Percentiles rank a stretch among this genome's conserved stretches.
Conservation (phyloP, 805 yeast species). For the Monosporozyma yasuniensis region DNA sequence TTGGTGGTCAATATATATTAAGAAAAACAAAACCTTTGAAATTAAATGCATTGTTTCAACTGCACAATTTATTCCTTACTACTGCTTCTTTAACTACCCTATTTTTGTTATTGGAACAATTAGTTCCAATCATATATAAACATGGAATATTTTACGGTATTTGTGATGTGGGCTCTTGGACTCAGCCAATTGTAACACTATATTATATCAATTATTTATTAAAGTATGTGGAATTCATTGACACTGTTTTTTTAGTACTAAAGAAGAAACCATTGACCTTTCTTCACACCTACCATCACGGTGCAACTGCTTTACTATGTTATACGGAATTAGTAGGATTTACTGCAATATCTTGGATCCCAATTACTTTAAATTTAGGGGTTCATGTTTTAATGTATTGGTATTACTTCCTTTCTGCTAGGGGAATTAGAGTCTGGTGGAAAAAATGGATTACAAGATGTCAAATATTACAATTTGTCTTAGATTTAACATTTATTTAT, state of each 20-base stretch:
- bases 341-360: slow-evolving; percentile 93
- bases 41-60: slow-evolving; percentile 65
- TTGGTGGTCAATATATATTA: slow-evolving; percentile 72
- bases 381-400: slow-evolving; percentile 97
- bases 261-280: slow-evolving; percentile 88
- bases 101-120: slow-evolving; percentile 70
- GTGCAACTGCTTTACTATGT: slow-evolving; percentile 93
- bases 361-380: slow-evolving; percentile 75
- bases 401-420: slow-evolving; percentile 87
- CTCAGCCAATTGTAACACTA: slow-evolving; percentile 70
- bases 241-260: slow-evolving; percentile 84
- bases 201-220: slow-evolving; percentile 89
- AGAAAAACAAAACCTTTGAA: slow-evolving; percentile 55
- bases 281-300: slow-evolving; percentile 94
- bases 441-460: slow-evolving; percentile 97
- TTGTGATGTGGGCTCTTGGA: slow-evolving; percentile 71
- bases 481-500: slow-evolving; percentile 85
- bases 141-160: slow-evolving; percentile 80
- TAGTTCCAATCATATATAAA: slow-evolving; percentile 62
- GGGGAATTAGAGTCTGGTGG: slow-evolving; percentile 98
- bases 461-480: slow-evolving; percentile 87
- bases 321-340: slow-evolving; percentile 85
- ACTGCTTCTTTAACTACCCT: slow-evolving; percentile 56
- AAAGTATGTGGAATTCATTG: slow-evolving; percentile 81
- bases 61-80: slow-evolving; percentile 77